Evolutionary conservation across 805 yeast species (phyloP), one percentile per base, ranked within the genome.

Genomic region (Cyberlindnera subsufficiens): DNA sequence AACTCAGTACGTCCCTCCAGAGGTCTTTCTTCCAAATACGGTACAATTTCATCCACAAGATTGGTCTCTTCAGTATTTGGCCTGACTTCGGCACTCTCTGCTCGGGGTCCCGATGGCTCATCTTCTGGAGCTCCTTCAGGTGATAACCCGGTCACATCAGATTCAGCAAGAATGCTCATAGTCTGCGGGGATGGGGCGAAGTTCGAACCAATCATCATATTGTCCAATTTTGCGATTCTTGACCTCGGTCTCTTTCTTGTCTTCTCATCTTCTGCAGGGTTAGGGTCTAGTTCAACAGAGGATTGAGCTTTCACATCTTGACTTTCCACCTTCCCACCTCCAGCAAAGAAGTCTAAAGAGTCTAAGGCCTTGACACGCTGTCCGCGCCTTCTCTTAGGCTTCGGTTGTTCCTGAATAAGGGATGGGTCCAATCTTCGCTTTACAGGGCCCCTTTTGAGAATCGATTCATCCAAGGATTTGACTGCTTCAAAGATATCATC

Each of bases 321-420:
- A 9, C 42, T 17, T 38, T 44, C 45, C 13, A 13, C 10, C 17
- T 46, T 29, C 14, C 43, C 52, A 22, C 72, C 71, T 27, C 72
- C 73, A 4, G 66, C 72, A 52, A 68, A 67, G 47, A 61, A 66
- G 27, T 57, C 57, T 32, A 67, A 49, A 37, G 66, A 61, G 35
- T 66, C 65, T 29, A 68, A 47, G 1, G 68, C 61, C 43, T 63
- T 49, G 2, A 67, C 55, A 29, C 50, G 49, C 5, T 31, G 25
- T n/a, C 46, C 37, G 8, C 45, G 43, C 29, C 52, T 44, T 33
- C 41, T 39, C 33, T 47, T 54, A 37, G 45, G 43, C 5, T 30
- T 16, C 3, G 51, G 49, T 6, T 45, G 50, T 5, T 39, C 32
- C 10, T 31, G 38, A 13, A 11, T 33, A n/a, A 14, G 4, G 1